Base-by-base conservation (phyloP, 176 grass and related monocot genomes). In the Hsuehochloa calcarea region DNA sequence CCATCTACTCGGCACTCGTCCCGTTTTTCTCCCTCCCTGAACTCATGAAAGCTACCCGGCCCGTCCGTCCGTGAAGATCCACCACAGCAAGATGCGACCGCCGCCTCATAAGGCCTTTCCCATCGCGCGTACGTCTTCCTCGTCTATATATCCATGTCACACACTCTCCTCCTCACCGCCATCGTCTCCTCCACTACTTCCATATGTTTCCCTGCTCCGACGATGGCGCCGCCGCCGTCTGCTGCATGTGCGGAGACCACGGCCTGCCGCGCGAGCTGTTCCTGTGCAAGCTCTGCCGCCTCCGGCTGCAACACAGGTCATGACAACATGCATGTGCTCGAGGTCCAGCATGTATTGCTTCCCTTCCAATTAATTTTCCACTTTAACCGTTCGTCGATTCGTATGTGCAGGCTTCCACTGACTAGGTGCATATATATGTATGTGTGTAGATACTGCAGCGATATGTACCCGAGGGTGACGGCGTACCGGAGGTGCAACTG, bases 221-320 rank as follows among this genome's bases (percentile, higher is more conserved):
- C 72, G 54, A 5, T 6, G 31, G 26, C 37, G 15, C 5, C 52
- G 19, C 15, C 45, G 84, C 71, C 22, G 87, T 97, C 79, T 97
- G 94, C 83, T 97, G 94, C 94, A 97, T 97, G 94, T 97, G 94
- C 52, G 94, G 94, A 58, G 91, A 97, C 75, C 87, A 81, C 25
- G 94, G 94, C 41, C 79, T 97, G 58, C 22, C 84, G 17, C 51
- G 55, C 67, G 89, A 97, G 85, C 89, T 97, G 40, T 97, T 93
- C 80, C 89, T 74, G 66, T 97, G 94, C 91, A 83, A 64, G 70
- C 71, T 80, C 77, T 97, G 94, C 85, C 74, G 75, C 68, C 73
- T 65, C 51, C 86, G 91, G 78, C 82, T 86, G 34, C 94, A 93
- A 80, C 94, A 97, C 85, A 97, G 88, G 91, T n/a, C n/a, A n/a